Conservation (phyloP, 306 rosid genomes). For the Cucumis hystrix region DNA sequence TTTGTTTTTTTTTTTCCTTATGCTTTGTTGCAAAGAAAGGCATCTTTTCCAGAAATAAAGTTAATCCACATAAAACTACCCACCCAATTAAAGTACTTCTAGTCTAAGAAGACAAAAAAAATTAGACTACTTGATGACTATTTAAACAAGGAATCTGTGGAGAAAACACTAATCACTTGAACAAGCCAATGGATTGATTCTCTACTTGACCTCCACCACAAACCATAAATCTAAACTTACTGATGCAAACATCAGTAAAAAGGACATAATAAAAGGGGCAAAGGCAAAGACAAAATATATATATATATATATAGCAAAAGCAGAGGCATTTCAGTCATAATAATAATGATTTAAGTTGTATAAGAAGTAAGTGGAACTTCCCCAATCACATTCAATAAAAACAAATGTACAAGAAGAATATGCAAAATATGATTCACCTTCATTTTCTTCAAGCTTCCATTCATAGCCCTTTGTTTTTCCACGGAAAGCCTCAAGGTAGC, state of each 20-base stretch:
- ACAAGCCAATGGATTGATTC: neutral
- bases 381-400: neutral
- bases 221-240: neutral
- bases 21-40: neutral
- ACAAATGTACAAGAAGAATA: neutral
- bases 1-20: neutral
- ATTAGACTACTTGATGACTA: neutral
- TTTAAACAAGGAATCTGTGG: neutral
- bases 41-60: neutral
- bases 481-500: constrained; percentile 30
- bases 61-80: neutral
- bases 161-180: neutral
- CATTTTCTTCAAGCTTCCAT: constrained; percentile 56
- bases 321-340: neutral
- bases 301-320: no score
- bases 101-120: no score
- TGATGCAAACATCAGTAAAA: neutral
- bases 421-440: constrained; percentile 28
- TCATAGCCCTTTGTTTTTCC: constrained; percentile 47
- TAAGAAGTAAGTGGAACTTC: neutral
- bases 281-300: neutral
- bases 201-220: neutral
- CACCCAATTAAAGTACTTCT: neutral
- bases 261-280: neutral
- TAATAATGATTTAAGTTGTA: neutral